Evolutionary conservation across 306 rosid species (phyloP).

Genomic region (Canavalia gladiata): DNA sequence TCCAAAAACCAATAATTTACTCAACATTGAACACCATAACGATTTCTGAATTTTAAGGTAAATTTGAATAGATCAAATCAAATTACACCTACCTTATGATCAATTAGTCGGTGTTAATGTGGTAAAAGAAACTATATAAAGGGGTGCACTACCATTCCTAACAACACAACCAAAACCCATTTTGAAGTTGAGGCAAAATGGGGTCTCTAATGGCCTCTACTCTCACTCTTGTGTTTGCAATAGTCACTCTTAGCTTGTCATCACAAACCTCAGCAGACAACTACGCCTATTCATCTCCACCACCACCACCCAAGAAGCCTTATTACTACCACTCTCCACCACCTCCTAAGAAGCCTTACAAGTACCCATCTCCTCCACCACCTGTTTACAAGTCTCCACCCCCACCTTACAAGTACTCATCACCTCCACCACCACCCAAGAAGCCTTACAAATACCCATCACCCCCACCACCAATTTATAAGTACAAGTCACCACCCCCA

Average conservation of each 20-base stretch:
- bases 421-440: slow-evolving; percentile 46
- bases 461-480: slow-evolving; percentile 36
- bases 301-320: slow-evolving; percentile 1
- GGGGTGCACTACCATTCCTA: slow-evolving; percentile 14
- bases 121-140: slow-evolving; percentile 60
- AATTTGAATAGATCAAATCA: slow-evolving; percentile 12
- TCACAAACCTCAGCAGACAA: slow-evolving; percentile 44
- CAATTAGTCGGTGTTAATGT: neutral
- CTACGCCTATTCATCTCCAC: slow-evolving; percentile 53
- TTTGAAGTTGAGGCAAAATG: slow-evolving; percentile 47
- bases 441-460: slow-evolving; percentile 40
- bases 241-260: slow-evolving; percentile 50
- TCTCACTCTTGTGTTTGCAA: slow-evolving; percentile 52
- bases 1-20: too few species aligned
- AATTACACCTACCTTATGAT: neutral
- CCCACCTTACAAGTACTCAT: neutral
- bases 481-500: neutral
- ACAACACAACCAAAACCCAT: slow-evolving; percentile 44
- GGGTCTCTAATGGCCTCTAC: slow-evolving; percentile 56
- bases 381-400: slow-evolving; percentile 11
- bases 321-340: slow-evolving; percentile 4
- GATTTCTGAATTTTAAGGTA: neutral
- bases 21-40: too few species aligned
- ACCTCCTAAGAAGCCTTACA: neutral
- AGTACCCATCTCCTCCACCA: slow-evolving; percentile 7